Base-by-base conservation (phyloP, 345 rosid genomes). In the Citrus glauca region DNA sequence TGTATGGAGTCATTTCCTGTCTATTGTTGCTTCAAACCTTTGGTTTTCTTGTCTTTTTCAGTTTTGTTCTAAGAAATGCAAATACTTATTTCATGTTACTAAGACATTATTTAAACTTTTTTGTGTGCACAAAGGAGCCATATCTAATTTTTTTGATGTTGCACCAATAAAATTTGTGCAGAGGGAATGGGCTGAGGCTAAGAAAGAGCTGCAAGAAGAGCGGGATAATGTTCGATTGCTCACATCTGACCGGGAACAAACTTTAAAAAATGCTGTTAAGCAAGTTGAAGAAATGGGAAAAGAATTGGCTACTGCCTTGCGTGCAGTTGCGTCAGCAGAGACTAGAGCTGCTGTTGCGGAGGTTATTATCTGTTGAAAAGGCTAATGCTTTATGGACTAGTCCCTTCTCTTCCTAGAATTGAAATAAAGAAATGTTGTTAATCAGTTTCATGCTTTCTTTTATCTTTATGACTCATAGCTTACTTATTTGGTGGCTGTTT, bases 121-220 rank as follows among this genome's bases (percentile, higher is more conserved):
- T 64, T 22, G 33, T 64, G 38, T 13, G 59, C 40, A 35, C 59
- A 45, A 6, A 40, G 37, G 27, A 38, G 62, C 48, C 30, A 25
- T 48, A 74, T 66, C 33, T 63, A 48, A 64, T 11, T 40, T 45
- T 45, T 63, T 45, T 75, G 61, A 11, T 65, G 42, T 79, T 40
- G 42, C 24, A n/a, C 71, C 28, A 69, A 56, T 77, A 55, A 66
- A 69, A 30, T 62, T 73, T 62, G 62, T 72, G 67, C 81, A 95
- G 99, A 90, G 88, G 83, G 99, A 95, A 86, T 94, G 98, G 99
- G 97, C 94, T 74, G 94, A 92, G 82, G 97, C 95, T 42, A 95
- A 91, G 88, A 90, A 83, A 71, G 97, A 95, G 78, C 83, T 94
- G 80, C 97, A 92, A 86, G 94, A 88, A 83, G 98, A 89, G 86